phyloP scores from a whole-genome alignment of 2,329 filamentous ascomycete genomes.

The Trichoderma sp. region DNA sequence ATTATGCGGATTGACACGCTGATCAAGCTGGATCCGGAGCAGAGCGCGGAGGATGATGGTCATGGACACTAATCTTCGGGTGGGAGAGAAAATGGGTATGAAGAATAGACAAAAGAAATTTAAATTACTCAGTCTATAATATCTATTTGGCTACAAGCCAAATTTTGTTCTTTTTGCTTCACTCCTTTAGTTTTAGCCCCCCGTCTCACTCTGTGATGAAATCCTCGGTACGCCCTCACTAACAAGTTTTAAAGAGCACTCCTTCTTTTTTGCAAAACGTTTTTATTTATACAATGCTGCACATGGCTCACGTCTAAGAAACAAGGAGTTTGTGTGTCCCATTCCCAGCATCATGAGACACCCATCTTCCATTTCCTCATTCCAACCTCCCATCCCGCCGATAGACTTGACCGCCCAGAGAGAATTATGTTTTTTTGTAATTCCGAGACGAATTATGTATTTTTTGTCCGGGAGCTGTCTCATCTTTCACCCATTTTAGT shows the following conservation, averaged over 20 bases:
- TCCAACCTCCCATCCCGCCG: neutral
- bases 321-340: slow-evolving; percentile 23
- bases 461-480: slow-evolving; percentile 24
- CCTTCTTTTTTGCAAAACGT: slow-evolving; percentile 30
- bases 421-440: slow-evolving; percentile 18
- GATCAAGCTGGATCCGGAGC: slow-evolving; percentile 95
- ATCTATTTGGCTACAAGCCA: neutral
- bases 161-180: neutral
- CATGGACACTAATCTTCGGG: slow-evolving; percentile 66
- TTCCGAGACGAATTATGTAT: slow-evolving; percentile 11
- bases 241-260: neutral
- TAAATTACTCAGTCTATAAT: slow-evolving; percentile 6
- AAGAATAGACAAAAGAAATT: slow-evolving; percentile 24
- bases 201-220: neutral
- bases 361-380: slow-evolving; percentile 2
- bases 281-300: slow-evolving; percentile 38
- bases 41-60: slow-evolving; percentile 71
- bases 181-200: neutral
- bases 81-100: neutral
- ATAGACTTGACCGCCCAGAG: slow-evolving; percentile 20
- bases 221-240: neutral
- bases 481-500: neutral
- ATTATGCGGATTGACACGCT: slow-evolving; percentile 99
- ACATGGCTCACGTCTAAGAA: slow-evolving; percentile 37
- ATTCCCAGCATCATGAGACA: slow-evolving; percentile 8